Evolutionary conservation across 305 asterid genomes (phyloP).

Genomic region (Coffea humblotiana): DNA sequence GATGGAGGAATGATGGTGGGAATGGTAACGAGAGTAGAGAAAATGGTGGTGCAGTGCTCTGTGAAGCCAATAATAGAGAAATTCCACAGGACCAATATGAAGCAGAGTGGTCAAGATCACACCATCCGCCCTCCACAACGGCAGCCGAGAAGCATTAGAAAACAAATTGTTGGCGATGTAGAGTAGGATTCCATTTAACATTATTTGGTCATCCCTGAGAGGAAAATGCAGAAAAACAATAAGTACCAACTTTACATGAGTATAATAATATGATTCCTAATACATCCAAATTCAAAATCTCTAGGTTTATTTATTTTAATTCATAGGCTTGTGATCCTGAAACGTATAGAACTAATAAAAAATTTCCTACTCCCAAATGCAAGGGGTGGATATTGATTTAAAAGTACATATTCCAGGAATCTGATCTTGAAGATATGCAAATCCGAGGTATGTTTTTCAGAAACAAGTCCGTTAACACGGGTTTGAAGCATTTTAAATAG

Average conservation of each 20-base stretch:
- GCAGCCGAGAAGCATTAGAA: not conserved
- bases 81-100: constrained; percentile 74
- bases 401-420: too few relatives aligned
- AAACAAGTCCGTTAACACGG: too few relatives aligned
- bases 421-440: too few relatives aligned
- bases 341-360: too few relatives aligned
- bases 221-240: too few relatives aligned
- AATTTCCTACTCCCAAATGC: too few relatives aligned
- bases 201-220: constrained; percentile 72
- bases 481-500: too few relatives aligned
- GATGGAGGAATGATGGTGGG: constrained; percentile 95
- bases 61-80: constrained; percentile 88
- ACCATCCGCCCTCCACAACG: constrained; percentile 64
- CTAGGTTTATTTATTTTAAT: too few relatives aligned
- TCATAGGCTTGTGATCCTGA: too few relatives aligned
- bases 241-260: too few relatives aligned
- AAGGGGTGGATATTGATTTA: too few relatives aligned
- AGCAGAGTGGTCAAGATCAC: constrained; percentile 50
- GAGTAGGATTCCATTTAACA: constrained; percentile 48
- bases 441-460: too few relatives aligned
- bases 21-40: constrained; percentile 87
- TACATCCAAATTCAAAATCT: not conserved
- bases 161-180: constrained; percentile 20
- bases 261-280: not conserved
- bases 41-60: constrained; percentile 89